Percentiles rank a stretch among this genome's conserved stretches.
These are phyloP conservation scores for Hysterangium stoloniferum DNA, from an alignment of 768 basidiomycete genomes.

Conservation along the genomic window DNA sequence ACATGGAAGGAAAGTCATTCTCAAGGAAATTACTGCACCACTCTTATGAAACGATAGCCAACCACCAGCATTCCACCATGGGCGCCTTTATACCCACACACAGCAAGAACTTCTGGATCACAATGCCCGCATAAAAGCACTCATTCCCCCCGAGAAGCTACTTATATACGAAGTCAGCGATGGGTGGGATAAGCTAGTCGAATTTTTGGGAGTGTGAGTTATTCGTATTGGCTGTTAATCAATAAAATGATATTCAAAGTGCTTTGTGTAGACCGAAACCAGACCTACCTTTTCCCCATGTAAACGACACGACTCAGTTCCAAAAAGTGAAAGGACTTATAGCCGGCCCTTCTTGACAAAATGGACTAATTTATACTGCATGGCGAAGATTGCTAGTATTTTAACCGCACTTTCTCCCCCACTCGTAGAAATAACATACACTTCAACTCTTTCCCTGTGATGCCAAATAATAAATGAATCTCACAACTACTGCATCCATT, in stretches of 20 bases:
- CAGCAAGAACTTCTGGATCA: slow-evolving; percentile 1
- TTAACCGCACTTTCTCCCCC: too few species aligned
- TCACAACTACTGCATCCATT: too few species aligned
- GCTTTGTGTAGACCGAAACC: background rate
- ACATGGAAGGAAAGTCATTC: background rate
- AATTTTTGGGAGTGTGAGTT: slow-evolving; percentile 8
- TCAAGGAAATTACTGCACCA: background rate
- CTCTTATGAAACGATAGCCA: background rate
- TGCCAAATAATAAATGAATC: too few species aligned
- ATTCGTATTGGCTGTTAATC: background rate
- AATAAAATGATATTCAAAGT: background rate
- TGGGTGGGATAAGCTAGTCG: slow-evolving; percentile 2
- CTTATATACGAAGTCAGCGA: slow-evolving; percentile 5
- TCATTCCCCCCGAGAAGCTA: slow-evolving; percentile 2
- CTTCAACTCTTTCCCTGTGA: too few species aligned
- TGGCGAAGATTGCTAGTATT: too few species aligned
- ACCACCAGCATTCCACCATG: background rate
- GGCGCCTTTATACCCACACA: background rate
- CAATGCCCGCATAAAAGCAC: background rate
- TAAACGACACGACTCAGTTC: background rate
- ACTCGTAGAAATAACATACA: too few species aligned
- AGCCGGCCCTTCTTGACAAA: too few species aligned
- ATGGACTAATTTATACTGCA: too few species aligned
- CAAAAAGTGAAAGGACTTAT: too few species aligned
- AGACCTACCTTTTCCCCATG: background rate